Percentiles rank a stretch among this genome's conserved stretches.
Conservation (phyloP, 139 green algal genomes). For the Raphidocelis subcapitata region DNA sequence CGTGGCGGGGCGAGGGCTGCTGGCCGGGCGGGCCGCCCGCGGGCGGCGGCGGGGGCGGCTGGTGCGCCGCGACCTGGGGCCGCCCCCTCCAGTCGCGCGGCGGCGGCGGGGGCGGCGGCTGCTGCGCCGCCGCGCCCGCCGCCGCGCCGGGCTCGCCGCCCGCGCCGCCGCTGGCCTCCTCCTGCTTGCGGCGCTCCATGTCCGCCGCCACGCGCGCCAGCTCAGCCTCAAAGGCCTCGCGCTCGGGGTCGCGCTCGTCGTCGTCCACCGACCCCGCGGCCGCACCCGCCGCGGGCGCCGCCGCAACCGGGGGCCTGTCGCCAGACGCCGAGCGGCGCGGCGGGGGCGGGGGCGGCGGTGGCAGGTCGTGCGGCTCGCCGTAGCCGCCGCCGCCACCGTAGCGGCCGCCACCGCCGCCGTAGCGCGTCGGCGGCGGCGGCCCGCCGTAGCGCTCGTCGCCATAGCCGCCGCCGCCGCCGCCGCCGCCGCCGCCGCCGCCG, state of each 20-base stretch:
- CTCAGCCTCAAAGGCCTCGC: constrained; percentile 62
- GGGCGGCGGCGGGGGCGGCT: background rate
- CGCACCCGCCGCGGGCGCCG: background rate
- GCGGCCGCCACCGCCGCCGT: background rate
- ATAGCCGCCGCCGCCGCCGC: background rate
- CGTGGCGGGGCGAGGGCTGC: background rate
- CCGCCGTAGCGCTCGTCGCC: background rate
- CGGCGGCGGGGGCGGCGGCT: background rate
- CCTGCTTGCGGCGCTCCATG: constrained; percentile 28
- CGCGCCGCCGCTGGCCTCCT: background rate
- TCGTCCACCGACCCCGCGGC: background rate
- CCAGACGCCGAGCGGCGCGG: background rate
- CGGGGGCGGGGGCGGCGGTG: constrained; percentile 41
- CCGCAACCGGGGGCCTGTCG: background rate
- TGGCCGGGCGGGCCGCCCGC: background rate
- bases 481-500: background rate
- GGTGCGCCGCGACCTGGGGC: no score
- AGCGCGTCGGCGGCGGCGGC: background rate
- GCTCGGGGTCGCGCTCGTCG: constrained; percentile 42
- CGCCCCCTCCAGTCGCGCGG: no score
- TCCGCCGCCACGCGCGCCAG: constrained; percentile 53
- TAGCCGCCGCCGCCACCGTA: background rate
- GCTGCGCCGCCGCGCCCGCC: background rate
- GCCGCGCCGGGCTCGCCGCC: background rate
- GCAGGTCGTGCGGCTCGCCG: constrained; percentile 31